Evolutionary conservation across 176 grass and related monocot genomes (phyloP), one percentile per base, ranked within the genome.

Genomic region (Bolboschoenus planiculmis): DNA sequence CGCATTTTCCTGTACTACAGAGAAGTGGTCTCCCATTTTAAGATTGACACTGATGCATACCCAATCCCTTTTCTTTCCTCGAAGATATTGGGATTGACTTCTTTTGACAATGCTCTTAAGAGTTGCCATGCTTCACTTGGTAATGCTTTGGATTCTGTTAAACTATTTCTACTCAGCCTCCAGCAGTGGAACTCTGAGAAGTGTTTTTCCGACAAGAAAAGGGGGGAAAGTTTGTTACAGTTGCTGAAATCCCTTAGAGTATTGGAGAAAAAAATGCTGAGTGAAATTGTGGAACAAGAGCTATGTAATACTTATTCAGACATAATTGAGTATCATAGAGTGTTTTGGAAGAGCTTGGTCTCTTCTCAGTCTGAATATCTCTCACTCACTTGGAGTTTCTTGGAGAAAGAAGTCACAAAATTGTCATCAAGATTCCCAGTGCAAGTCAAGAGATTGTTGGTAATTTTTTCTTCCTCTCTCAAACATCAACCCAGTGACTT

Each of bases 241-340:
- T 74, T 89, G 64, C 81, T 97, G 68, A 87, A 84, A 71, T 91
- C 84, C 71, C 84, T 97, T 27, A 88, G 85, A 87, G 24, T 66
- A 56, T 87, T 97, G 81, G 95, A 97, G 81, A 62, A 50, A 4
- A 74, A 90, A 51, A 84, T 92, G 39, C 90, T 97, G 37, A 66
- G 92, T 54, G 63, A 66, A 36, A 85, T 97, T 81, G 57, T 82
- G 43, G 39, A 88, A 31, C 18, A 47, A 78, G 56, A 91, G 65
- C n/a, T 87, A 15, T 83, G 82, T 55, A 23, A 87, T 43, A 91
- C 91, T 78, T 97, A 92, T 67, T 67, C 81, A 55, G 80, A 79
- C 46, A 56, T 97, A 72, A 72, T 97, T 71, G 90, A 92, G 72
- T 90, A 94, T 87, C 95, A 97, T 88, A 92, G 68, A 74, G 83